A percentile compares a stretch with the other conserved stretches of the same genome.
Evolutionary conservation across 352 stramenopile species (phyloP).

Genomic region (Pythium aphanidermatum): DNA sequence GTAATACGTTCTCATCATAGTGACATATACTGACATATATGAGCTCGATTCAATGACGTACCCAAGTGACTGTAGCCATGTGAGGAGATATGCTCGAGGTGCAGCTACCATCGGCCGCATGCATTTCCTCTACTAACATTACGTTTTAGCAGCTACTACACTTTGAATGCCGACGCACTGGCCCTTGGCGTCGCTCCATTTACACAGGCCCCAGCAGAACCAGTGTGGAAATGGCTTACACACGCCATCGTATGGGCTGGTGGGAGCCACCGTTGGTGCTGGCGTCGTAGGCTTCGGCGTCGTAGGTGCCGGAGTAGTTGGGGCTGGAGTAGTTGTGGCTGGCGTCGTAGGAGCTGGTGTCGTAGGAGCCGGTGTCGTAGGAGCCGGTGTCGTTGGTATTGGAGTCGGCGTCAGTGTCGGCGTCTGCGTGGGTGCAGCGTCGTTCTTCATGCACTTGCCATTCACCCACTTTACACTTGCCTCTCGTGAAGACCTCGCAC

Average conservation of each 20-base stretch:
- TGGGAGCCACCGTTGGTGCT: not conserved
- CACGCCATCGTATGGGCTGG: not conserved
- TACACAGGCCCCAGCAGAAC: slow-evolving; percentile 13
- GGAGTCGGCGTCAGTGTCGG: not conserved
- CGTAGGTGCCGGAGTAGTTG: not conserved
- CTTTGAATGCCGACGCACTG: slow-evolving; percentile 9
- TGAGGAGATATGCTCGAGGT: too few relatives aligned
- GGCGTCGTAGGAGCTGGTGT: slow-evolving; percentile 2
- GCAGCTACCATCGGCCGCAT: too few relatives aligned
- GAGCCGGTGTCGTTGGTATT: not conserved
- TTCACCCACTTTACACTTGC: slow-evolving; percentile 6
- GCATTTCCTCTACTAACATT: too few relatives aligned
- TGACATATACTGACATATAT: too few relatives aligned
- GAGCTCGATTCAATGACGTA: too few relatives aligned
- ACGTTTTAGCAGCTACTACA: not conserved
- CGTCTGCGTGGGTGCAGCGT: not conserved
- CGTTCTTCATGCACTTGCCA: slow-evolving; percentile 6
- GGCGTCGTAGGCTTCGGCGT: slow-evolving; percentile 6
- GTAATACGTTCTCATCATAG: too few relatives aligned
- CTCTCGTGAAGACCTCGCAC: slow-evolving; percentile 1
- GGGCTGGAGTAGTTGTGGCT: slow-evolving; percentile 2
- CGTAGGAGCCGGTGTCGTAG: not conserved
- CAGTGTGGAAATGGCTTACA: slow-evolving; percentile 10
- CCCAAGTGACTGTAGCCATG: too few relatives aligned
- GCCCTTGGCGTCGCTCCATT: slow-evolving; percentile 6